Conservation (phyloP, 2,329 filamentous ascomycete species). For the Pezicula neosporulosa region DNA sequence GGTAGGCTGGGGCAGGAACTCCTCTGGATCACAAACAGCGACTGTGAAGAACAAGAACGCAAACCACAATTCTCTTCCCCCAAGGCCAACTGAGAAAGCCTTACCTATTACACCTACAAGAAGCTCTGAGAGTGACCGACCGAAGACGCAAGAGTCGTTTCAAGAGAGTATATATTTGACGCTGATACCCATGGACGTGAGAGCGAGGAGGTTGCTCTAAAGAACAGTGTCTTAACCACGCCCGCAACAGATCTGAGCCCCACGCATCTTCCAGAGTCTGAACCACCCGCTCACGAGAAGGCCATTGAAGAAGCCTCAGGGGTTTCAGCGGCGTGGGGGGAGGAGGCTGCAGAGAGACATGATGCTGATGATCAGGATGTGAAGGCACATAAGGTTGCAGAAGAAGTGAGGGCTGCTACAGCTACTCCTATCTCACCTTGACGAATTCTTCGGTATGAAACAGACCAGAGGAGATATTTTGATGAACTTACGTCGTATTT, state of each 20-base stretch:
- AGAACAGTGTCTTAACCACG: neutral
- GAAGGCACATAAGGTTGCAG: slow-evolving; percentile 7
- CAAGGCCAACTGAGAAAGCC: slow-evolving; percentile 8
- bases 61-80: neutral
- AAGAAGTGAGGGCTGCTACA: slow-evolving; percentile 20
- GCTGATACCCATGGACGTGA: slow-evolving; percentile 15
- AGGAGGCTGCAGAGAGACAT: neutral
- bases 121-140: slow-evolving; percentile 12
- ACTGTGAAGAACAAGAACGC: slow-evolving; percentile 5
- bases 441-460: neutral
- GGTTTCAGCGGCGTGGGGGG: slow-evolving; percentile 1
- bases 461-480: neutral
- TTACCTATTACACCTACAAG: neutral
- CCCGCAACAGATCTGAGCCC: neutral
- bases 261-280: neutral
- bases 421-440: slow-evolving; percentile 18
- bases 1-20: slow-evolving; percentile 24
- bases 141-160: slow-evolving; percentile 23
- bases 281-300: neutral
- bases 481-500: neutral
- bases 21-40: slow-evolving; percentile 1
- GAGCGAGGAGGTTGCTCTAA: neutral
- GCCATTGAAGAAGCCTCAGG: slow-evolving; percentile 2
- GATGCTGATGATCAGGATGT: neutral
- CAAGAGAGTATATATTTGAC: slow-evolving; percentile 28